Conservation (phyloP, 2,329 filamentous ascomycete genomes). For the Phialophora verrucosa region DNA sequence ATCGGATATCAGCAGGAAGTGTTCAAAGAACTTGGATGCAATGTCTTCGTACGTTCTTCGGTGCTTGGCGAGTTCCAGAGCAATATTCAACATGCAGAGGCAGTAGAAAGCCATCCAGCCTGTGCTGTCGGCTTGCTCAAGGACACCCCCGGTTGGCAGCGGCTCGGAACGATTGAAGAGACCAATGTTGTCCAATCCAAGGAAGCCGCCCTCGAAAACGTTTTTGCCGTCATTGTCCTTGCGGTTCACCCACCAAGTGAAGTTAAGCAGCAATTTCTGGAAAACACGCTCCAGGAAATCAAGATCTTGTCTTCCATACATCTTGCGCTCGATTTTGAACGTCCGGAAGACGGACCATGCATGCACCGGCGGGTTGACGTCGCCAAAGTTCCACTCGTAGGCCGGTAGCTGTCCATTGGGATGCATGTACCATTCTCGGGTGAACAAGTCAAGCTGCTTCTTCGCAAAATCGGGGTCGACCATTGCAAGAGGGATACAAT, state of each 20-base stretch:
- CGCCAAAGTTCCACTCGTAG: conserved; percentile 96
- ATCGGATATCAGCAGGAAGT: conserved; percentile 97
- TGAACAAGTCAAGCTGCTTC: conserved; percentile 95
- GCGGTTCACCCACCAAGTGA: conserved; percentile 99
- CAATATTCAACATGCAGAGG: conserved; percentile 94
- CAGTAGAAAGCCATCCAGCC: conserved; percentile 99
- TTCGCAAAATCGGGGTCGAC: conserved; percentile 97
- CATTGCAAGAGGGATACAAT: conserved; percentile 95
- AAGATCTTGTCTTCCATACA: conserved; percentile 91
- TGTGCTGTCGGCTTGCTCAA: conserved; percentile 96
- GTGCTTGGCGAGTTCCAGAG: conserved; percentile 92
- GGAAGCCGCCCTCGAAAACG: conserved; percentile 94
- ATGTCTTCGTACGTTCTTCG: conserved; percentile 94
- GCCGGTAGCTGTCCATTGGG: conserved; percentile 94
- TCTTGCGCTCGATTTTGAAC: conserved; percentile 98
- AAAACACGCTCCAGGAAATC: conserved; percentile 97
- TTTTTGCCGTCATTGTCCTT: conserved; percentile 96
- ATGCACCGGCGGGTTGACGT: conserved; percentile 95
- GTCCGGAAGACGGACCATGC: conserved; percentile 94
- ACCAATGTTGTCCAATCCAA: conserved; percentile 95
- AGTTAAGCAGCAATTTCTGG: conserved; percentile 93
- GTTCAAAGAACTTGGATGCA: conserved; percentile 97
- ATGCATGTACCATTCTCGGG: conserved; percentile 98
- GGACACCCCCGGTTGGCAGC: conserved; percentile 85
- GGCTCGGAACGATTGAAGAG: conserved; percentile 97